Percentiles rank a stretch among this genome's conserved stretches.
Conservation (phyloP, 164 flowering plant species). For the Stephania japonica region DNA sequence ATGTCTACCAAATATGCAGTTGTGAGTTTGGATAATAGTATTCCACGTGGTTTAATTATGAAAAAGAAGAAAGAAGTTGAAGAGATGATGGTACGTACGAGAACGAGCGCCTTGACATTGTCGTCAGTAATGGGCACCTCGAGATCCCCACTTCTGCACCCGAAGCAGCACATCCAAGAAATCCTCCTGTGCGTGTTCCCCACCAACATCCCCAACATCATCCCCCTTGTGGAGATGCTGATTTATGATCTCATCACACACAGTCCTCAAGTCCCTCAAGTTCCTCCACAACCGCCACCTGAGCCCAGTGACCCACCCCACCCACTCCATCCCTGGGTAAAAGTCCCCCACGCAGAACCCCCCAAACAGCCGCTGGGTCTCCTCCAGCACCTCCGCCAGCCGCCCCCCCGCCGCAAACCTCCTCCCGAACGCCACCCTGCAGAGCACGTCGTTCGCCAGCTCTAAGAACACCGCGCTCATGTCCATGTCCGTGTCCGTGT, state of each 20-base stretch:
- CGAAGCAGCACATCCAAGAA: slow-evolving; percentile 34
- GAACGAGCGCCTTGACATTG: slow-evolving; percentile 50
- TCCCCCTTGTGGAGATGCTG: slow-evolving; percentile 31
- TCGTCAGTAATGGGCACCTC: slow-evolving; percentile 51
- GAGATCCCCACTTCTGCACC: slow-evolving; percentile 25
- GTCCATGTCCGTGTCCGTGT: slow-evolving; percentile 22
- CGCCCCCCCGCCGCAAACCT: slow-evolving; percentile 22
- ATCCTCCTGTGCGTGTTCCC: no score
- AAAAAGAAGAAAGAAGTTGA: no score
- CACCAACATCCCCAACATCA: no score
- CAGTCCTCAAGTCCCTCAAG: slow-evolving; percentile 22
- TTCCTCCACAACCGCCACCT: slow-evolving; percentile 22
- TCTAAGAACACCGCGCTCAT: slow-evolving; percentile 31
- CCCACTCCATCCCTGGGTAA: slow-evolving; percentile 37
- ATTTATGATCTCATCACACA: slow-evolving; percentile 25
- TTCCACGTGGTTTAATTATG: no score
- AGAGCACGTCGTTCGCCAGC: slow-evolving; percentile 44
- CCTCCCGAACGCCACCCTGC: slow-evolving; percentile 62
- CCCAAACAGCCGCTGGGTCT: slow-evolving; percentile 40
- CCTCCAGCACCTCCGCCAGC: slow-evolving; percentile 35
- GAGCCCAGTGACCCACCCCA: slow-evolving; percentile 35
- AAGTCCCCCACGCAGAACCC: slow-evolving; percentile 27
- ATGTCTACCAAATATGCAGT: no score
- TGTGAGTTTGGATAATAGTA: no score
- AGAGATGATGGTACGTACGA: slow-evolving; percentile 24